These are phyloP conservation scores for Rhododendron simsii DNA, from an alignment of 148 eudicot species.

Conservation along the genomic window DNA sequence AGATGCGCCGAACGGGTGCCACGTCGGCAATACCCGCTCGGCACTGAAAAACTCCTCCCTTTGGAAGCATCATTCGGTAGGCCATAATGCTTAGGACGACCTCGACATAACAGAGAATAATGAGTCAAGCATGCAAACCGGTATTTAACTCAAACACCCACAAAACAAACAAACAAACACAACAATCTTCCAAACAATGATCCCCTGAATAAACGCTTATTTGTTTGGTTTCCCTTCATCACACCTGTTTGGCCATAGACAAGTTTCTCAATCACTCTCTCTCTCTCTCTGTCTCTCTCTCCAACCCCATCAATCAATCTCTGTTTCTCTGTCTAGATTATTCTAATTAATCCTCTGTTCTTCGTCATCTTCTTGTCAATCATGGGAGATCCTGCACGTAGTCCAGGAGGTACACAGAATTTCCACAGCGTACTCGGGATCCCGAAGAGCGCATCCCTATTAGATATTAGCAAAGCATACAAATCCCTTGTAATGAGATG, in stretches of 20 bases:
- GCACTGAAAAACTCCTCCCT: too few species aligned
- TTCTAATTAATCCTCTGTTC: neutral
- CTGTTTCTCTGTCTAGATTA: constrained; percentile 3
- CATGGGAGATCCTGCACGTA: constrained; percentile 37
- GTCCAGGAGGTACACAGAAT: constrained; percentile 10
- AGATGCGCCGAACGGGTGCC: too few species aligned
- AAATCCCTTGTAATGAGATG: constrained; percentile 64
- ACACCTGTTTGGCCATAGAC: constrained; percentile 12
- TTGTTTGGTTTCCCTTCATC: constrained; percentile 8
- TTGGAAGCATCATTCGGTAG: too few species aligned
- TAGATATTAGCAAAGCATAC: constrained; percentile 69
- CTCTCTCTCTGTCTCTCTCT: constrained; percentile 6
- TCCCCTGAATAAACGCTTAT: constrained; percentile 11
- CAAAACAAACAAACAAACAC: neutral
- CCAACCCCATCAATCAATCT: neutral
- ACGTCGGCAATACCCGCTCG: too few species aligned
- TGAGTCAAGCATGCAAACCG: too few species aligned
- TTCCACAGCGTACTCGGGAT: constrained; percentile 29
- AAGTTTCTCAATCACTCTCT: neutral
- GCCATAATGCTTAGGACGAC: too few species aligned
- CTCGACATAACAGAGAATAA: too few species aligned
- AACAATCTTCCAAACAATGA: constrained; percentile 5
- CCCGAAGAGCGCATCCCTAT: constrained; percentile 46
- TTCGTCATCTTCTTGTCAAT: neutral
- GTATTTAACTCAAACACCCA: too few species aligned